Conservation (phyloP, 2,329 filamentous ascomycete species). For the Epichloe scottii region DNA sequence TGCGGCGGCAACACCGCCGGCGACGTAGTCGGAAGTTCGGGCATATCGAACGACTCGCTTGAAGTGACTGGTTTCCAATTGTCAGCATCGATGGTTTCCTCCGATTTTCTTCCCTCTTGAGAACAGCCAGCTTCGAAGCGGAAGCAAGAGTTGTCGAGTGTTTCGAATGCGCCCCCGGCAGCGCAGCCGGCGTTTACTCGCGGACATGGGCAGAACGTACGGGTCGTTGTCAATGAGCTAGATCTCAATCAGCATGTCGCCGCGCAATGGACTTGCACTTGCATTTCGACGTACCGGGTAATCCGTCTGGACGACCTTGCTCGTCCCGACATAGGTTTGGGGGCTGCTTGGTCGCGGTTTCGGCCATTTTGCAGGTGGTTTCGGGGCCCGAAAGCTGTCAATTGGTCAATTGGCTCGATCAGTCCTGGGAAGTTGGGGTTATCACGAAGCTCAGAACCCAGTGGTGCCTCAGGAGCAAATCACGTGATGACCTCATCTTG, state of each 20-base stretch:
- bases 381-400: slow-evolving; percentile 16
- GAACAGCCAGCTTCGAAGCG: neutral
- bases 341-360: slow-evolving; percentile 25
- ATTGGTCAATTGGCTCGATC: slow-evolving; percentile 13
- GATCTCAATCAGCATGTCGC: slow-evolving; percentile 13
- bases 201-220: slow-evolving; percentile 38
- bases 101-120: neutral
- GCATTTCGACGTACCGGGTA: slow-evolving; percentile 59
- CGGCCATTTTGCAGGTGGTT: slow-evolving; percentile 23
- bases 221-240: slow-evolving; percentile 99
- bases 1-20: slow-evolving; percentile 56
- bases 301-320: slow-evolving; percentile 69
- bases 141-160: too few species aligned
- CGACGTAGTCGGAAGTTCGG: slow-evolving; percentile 68
- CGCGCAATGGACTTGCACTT: slow-evolving; percentile 12
- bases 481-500: slow-evolving; percentile 15
- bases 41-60: slow-evolving; percentile 83
- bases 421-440: neutral
- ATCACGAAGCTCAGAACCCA: slow-evolving; percentile 11
- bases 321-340: slow-evolving; percentile 28
- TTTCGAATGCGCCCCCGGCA: too few species aligned
- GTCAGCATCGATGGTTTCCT: slow-evolving; percentile 12
- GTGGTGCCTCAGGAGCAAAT: slow-evolving; percentile 18
- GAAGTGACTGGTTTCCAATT: slow-evolving; percentile 55
- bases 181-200: neutral